Percentiles rank a stretch among this genome's conserved stretches.
Evolutionary conservation across 768 basidiomycete species (phyloP).

Genomic region (Boletellus emodensis): DNA sequence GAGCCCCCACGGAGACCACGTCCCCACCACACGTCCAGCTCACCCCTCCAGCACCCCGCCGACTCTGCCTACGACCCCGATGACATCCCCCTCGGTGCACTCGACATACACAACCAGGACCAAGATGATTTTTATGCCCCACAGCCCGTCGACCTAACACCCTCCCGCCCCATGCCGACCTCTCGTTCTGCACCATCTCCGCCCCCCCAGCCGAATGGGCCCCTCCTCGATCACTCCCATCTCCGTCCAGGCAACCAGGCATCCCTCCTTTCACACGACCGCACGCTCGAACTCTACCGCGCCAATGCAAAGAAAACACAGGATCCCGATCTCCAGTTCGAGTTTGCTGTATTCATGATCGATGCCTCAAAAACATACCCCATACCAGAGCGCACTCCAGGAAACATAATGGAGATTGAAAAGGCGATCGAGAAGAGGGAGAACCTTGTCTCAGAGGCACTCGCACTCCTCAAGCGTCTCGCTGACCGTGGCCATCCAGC

Average conservation of each 20-base stretch:
- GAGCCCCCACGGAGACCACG: slow-evolving; percentile 1
- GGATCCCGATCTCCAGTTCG: slow-evolving; percentile 95
- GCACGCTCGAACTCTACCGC: slow-evolving; percentile 95
- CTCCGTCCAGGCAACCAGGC: slow-evolving; percentile 91
- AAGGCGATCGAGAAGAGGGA: slow-evolving; percentile 79
- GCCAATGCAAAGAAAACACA: slow-evolving; percentile 98
- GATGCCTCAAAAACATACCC: slow-evolving; percentile 91
- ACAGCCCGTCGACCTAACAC: slow-evolving; percentile 25
- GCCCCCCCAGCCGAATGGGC: slow-evolving; percentile 44
- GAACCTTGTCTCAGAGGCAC: slow-evolving; percentile 86
- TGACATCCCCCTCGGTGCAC: slow-evolving; percentile 34
- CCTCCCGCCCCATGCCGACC: slow-evolving; percentile 38
- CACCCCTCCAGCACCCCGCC: slow-evolving; percentile 24
- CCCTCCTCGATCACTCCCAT: slow-evolving; percentile 87
- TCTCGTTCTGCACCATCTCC: slow-evolving; percentile 64
- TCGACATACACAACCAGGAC: slow-evolving; percentile 33
- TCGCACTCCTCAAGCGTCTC: slow-evolving; percentile 78
- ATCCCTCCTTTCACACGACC: slow-evolving; percentile 89
- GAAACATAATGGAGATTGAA: slow-evolving; percentile 78
- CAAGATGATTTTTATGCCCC: slow-evolving; percentile 39
- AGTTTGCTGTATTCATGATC: slow-evolving; percentile 98
- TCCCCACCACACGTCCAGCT: slow-evolving; percentile 17
- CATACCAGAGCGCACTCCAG: slow-evolving; percentile 63
- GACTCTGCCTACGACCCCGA: slow-evolving; percentile 38
- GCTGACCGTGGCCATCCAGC: slow-evolving; percentile 93